A percentile compares a stretch with the other conserved stretches of the same genome.
These are phyloP conservation scores for Saccharomycopsis malanga DNA, from an alignment of 805 yeast genomes.

Conservation along the genomic window DNA sequence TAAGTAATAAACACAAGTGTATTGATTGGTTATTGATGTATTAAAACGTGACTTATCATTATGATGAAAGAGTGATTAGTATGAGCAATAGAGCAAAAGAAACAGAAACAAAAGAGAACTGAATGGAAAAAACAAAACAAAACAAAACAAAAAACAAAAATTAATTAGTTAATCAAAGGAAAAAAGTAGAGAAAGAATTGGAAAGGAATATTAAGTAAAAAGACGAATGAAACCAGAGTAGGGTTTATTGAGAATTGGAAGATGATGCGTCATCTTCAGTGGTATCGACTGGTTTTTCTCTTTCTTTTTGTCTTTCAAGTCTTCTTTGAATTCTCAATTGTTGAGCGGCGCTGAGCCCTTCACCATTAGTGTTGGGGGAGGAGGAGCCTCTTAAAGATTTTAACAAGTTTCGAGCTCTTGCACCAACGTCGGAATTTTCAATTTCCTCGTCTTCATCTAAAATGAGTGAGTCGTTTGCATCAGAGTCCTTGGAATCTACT, in stretches of 20 bases:
- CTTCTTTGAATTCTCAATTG: conserved; percentile 37
- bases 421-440: conserved; percentile 33
- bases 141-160: not conserved
- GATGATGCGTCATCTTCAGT: not conserved
- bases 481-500: conserved; percentile 1
- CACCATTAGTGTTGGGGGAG: conserved; percentile 26
- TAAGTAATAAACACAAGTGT: too few species aligned
- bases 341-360: conserved; percentile 35
- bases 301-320: conserved; percentile 25
- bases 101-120: too few species aligned
- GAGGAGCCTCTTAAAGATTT: conserved; percentile 47
- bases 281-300: not conserved
- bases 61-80: too few species aligned
- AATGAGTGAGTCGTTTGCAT: not conserved
- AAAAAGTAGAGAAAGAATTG: not conserved
- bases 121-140: not conserved
- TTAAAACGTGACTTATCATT: too few species aligned
- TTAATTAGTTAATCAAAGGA: not conserved
- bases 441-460: conserved; percentile 1
- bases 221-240: not conserved
- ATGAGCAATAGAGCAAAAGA: too few species aligned
- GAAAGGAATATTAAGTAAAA: not conserved
- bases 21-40: too few species aligned
- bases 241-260: not conserved
- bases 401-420: conserved; percentile 56